Base-by-base conservation (phyloP, 192 early-diverging fungal species). In the Cladochytrium replicatum region DNA sequence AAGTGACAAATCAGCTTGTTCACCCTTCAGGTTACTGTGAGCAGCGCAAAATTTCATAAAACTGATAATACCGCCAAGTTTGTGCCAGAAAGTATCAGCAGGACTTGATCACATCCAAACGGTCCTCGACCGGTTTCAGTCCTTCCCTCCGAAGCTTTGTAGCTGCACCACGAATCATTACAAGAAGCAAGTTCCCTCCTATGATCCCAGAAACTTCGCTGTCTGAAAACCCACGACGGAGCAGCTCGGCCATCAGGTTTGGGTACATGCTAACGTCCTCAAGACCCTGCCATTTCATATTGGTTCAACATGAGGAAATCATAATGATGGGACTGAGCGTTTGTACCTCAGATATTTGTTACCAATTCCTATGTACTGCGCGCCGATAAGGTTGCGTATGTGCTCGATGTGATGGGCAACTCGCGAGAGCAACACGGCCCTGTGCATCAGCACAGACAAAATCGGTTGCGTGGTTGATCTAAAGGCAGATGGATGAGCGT, bases 381-480 rank as follows among this genome's bases (percentile, higher is more conserved):
- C 45, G 0, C 82, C 82, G 43, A 62, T 69, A 6, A 75, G 50
- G 2, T 60, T 57, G 19, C 50, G 56, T 41, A 83, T 70, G 42
- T 84, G 57, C 31, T 57, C 59, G 21, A 83, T 67, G 54, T 82
- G 80, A 40, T 83, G 74, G 6, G 64, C 80, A 1, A 84, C 70
- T 19, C 58, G 58, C 1, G 15, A 30, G 34, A 0, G 66, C 65
- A 7, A 65, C 64, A 3, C 41, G 52, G n/a, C n/a, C n/a, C n/a
- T n/a, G n/a, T n/a, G n/a, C n/a, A 6, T 41, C 39, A 11, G 50
- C 48, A 32, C 74, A 77, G 8, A 75, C 57, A 43, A 81, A 75
- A 3, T 38, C 40, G 13, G 61, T 65, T 23, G 63, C 72, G 49
- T 81, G 81, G 53, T 82, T 82, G 41, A 84, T 43, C 61, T 66